Base-by-base conservation (phyloP, 768 basidiomycete genomes). In the Serendipita sp. region DNA sequence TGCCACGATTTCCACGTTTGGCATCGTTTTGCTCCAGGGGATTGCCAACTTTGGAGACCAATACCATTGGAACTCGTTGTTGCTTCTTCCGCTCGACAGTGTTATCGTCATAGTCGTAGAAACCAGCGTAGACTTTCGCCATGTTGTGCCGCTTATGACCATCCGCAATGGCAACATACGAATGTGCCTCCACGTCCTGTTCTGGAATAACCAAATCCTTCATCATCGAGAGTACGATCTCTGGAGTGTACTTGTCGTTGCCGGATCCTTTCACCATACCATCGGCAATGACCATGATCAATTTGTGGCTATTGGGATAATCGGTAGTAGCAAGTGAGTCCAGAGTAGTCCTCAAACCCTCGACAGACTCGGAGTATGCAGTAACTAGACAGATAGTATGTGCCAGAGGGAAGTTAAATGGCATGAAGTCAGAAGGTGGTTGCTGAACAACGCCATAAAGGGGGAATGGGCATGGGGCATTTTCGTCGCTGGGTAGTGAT, bases 101-200 rank as follows among this genome's bases (percentile, higher is more conserved):
- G 46, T 85, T 81, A 71, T 92, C 82, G 71, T 97, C 92, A 75
- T 98, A 99, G 67, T 85, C 83, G 74, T 99, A 98, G 78, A 91
- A 99, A 10, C 96, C 96, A 44, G 96, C 94, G 71, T 88, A 97
- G 45, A 98, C 93, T 76, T 94, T 93, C 45, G 93, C 95, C 93
- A 95, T 96, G 74, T 99, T 99, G 79, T 98, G 96, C 41, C 92
- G 83, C 76, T 96, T 98, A 80, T 98, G 94, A n/a, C 96, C 96
- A 72, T 99, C 95, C 15, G 96, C 96, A 70, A 99, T 97, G 66
- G 96, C 93, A 64, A 98, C 93, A 71, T 98, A 99, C 32, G 92
- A 95, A 69, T 95, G 90, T 2, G 92, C 78, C 73, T 96, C 90
- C 41, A 97, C 91, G 63, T 97, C 91, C 23, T 85, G 78, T 0